These are phyloP conservation scores for Rhodotorula graminis DNA, from an alignment of 768 basidiomycete species.

Conservation along the genomic window DNA sequence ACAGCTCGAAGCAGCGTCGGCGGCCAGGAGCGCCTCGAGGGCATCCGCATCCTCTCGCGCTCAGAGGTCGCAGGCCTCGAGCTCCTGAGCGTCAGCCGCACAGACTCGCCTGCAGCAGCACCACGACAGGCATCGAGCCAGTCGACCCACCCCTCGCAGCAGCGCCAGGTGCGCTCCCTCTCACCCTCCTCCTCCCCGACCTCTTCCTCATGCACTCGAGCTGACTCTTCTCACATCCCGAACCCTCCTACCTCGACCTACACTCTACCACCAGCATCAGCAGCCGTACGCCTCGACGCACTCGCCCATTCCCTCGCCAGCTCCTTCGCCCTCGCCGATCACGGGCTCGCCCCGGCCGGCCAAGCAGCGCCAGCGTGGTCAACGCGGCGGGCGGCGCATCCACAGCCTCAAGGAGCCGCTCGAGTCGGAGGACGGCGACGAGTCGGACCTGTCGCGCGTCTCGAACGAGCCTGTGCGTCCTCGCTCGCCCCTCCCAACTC, in stretches of 20 bases:
- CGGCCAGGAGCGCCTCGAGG: not conserved
- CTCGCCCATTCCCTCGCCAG: not conserved
- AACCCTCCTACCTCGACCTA: not conserved
- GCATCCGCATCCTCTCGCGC: not conserved
- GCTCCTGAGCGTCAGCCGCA: slow-evolving; percentile 7
- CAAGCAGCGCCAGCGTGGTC: not conserved
- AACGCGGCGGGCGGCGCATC: not conserved
- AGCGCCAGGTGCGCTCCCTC: not conserved
- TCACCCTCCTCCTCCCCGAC: no score
- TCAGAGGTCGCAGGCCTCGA: slow-evolving; percentile 27
- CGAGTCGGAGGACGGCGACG: slow-evolving; percentile 12
- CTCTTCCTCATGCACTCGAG: no score
- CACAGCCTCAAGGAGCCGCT: not conserved
- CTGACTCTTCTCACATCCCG: not conserved
- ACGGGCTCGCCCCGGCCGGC: slow-evolving; percentile 9
- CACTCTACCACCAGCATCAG: not conserved
- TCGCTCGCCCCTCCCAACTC: not conserved
- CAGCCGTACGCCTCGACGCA: not conserved
- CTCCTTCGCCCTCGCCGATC: slow-evolving; percentile 10
- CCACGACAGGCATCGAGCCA: not conserved
- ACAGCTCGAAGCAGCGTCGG: not conserved
- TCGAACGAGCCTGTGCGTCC: not conserved
- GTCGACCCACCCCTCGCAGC: not conserved
- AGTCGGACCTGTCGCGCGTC: not conserved
- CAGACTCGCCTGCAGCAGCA: no score